A percentile compares a stretch with the other conserved stretches of the same genome.
Evolutionary conservation across 768 basidiomycete species (phyloP).

Genomic region (Sporobolomyces pararoseus): DNA sequence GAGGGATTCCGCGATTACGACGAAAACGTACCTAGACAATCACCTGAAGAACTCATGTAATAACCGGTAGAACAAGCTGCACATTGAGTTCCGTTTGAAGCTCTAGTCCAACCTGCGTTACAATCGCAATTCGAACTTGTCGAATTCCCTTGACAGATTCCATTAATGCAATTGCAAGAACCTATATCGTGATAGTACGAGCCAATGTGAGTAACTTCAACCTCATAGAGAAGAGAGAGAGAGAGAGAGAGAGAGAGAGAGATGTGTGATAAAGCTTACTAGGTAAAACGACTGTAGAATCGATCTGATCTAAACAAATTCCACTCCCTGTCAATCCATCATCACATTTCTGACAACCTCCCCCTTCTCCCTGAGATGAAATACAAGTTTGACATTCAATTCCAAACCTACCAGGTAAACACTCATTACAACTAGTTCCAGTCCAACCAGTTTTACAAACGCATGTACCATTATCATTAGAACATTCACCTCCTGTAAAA

Average conservation of each 20-base stretch:
- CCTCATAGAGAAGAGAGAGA: slow-evolving; percentile 50
- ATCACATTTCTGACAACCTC: slow-evolving; percentile 67
- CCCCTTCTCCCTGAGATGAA: slow-evolving; percentile 8
- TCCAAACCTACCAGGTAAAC: slow-evolving; percentile 71
- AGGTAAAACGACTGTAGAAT: slow-evolving; percentile 51
- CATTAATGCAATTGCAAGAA: slow-evolving; percentile 78
- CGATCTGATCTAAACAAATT: slow-evolving; percentile 58
- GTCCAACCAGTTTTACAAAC: slow-evolving; percentile 69
- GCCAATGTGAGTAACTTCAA: no score
- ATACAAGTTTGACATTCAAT: slow-evolving; percentile 67
- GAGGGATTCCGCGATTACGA: background rate
- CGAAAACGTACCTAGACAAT: slow-evolving; percentile 62
- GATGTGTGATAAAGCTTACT: slow-evolving; percentile 9
- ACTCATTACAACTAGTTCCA: slow-evolving; percentile 67
- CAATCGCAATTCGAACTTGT: slow-evolving; percentile 68
- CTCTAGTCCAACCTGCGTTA: slow-evolving; percentile 69
- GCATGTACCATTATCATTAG: slow-evolving; percentile 63
- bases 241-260: background rate
- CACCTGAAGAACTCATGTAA: slow-evolving; percentile 65
- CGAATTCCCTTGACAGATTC: slow-evolving; percentile 57
- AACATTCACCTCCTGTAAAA: slow-evolving; percentile 3
- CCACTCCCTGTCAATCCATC: slow-evolving; percentile 76
- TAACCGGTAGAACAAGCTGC: slow-evolving; percentile 70
- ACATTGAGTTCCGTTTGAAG: slow-evolving; percentile 63
- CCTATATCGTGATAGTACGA: slow-evolving; percentile 45